Base-by-base conservation (phyloP, 2,329 filamentous ascomycete genomes). In the Colletotrichum destructivum region DNA sequence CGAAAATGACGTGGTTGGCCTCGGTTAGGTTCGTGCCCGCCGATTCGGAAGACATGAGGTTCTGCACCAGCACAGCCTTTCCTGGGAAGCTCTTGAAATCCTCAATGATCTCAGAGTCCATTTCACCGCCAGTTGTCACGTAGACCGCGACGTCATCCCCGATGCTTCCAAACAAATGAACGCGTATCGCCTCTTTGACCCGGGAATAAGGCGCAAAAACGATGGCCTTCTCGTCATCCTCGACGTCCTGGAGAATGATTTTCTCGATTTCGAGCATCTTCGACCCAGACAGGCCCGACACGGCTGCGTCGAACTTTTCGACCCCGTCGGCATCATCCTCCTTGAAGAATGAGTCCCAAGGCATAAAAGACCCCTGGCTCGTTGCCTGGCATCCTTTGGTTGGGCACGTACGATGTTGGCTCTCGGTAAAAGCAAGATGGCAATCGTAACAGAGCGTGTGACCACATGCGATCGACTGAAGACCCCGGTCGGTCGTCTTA, bases 1-100 rank as follows among this genome's bases (percentile, higher is more conserved):
- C 77, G 62, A 85, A 85, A 52, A 86, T 78, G 60, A 85, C 76
- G 64, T 85, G 84, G 66, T 82, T 84, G 1, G 84, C 84, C 26
- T 80, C 77, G 13, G 81, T 80, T 15, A 85, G 75, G 70, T 86
- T 85, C 31, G 79, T 81, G 0, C 84, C 84, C 0, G 84, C 82
- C 3, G 83, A 81, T 40, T 83, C 79, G 4, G 79, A 76, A 11
- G 78, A 79, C 75, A 81, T 81, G 44, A 85, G 78, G 42, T 79
- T 79, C 62, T 85, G 78, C 5, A 86, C 72, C 21, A 84, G 76
- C 2, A 84, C 77, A 46, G 66, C 78, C 57, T 18, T 76, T 18
- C 70, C 71, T 2, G 59, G 18, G 13, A 75, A 72, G 0, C 3
- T 0, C 73, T 82, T 81, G 77, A 81, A 82, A 0, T 40, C 7